Conservation (phyloP, 1,284 basidiomycete genomes). For the Cutaneotrichosporon cutaneum region DNA sequence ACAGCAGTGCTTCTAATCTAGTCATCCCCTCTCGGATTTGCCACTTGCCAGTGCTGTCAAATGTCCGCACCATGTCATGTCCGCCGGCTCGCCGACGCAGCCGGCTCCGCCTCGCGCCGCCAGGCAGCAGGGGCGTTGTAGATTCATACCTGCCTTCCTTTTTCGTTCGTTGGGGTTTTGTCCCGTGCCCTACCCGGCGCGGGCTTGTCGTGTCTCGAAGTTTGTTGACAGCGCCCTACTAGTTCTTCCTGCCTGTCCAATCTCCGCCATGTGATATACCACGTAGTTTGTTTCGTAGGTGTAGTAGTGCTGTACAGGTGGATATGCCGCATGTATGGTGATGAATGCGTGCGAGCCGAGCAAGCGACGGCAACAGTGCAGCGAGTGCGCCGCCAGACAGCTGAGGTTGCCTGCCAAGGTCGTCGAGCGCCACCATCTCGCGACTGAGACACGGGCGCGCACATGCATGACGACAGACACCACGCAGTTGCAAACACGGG, state of each 20-base stretch:
- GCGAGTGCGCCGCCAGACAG: too few species aligned
- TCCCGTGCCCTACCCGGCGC: background rate
- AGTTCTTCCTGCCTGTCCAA: background rate
- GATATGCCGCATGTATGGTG: background rate
- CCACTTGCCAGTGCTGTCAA: background rate
- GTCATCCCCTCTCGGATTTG: background rate
- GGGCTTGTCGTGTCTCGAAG: slow-evolving; percentile 1
- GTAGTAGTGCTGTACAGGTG: slow-evolving; percentile 2
- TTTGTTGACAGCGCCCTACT: background rate
- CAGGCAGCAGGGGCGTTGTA: background rate
- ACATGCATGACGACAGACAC: background rate
- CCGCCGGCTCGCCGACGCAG: background rate
- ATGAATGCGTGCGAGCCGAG: background rate
- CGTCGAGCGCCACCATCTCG: background rate
- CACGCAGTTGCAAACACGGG: background rate
- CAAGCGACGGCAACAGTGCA: background rate
- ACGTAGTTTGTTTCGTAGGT: background rate
- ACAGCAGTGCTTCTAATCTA: slow-evolving; percentile 30
- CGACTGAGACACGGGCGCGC: background rate
- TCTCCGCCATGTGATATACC: slow-evolving; percentile 1
- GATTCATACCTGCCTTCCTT: background rate
- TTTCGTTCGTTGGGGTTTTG: background rate
- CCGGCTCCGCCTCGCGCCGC: background rate
- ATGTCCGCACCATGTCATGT: background rate
- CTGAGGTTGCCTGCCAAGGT: too few species aligned